Percentiles rank a stretch among this genome's conserved stretches.
phyloP scores from a whole-genome alignment of 306 rosid genomes.

The Coriaria nepalensis region DNA sequence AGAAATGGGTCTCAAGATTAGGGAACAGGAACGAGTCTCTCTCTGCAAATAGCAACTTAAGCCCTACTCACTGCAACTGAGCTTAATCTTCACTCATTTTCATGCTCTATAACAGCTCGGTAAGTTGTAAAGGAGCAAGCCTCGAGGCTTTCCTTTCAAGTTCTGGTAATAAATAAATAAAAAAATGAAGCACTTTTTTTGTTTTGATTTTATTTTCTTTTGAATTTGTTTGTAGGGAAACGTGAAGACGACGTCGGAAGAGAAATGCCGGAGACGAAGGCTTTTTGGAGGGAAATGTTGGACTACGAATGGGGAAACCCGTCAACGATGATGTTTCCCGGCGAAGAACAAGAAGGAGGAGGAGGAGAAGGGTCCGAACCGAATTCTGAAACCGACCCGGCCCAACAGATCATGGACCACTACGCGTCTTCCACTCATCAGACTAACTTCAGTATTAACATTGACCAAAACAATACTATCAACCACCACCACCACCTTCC shows the following conservation, averaged over 20 bases:
- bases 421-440: constrained; percentile 25
- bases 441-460: constrained; percentile 11
- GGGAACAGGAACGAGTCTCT: constrained; percentile 1
- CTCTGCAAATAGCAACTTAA: constrained; percentile 5
- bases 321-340: constrained; percentile 48
- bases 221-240: no score
- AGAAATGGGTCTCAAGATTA: no score
- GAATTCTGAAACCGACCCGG: constrained; percentile 32
- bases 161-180: no score
- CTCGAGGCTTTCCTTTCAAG: no score
- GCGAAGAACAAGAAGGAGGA: constrained; percentile 28
- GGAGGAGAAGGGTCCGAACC: background rate
- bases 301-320: constrained; percentile 94
- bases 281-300: constrained; percentile 32
- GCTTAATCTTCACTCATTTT: background rate
- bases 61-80: background rate
- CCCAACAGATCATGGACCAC: constrained; percentile 47
- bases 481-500: constrained; percentile 17
- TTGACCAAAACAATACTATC: constrained; percentile 20
- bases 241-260: background rate
- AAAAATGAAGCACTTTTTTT: no score
- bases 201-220: no score
- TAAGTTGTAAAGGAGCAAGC: no score
- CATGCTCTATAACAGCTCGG: no score
- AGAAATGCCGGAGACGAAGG: no score